These are phyloP conservation scores for Gryganskiella cystojenkinii DNA, from an alignment of 192 early-diverging fungal species.

Conservation along the genomic window DNA sequence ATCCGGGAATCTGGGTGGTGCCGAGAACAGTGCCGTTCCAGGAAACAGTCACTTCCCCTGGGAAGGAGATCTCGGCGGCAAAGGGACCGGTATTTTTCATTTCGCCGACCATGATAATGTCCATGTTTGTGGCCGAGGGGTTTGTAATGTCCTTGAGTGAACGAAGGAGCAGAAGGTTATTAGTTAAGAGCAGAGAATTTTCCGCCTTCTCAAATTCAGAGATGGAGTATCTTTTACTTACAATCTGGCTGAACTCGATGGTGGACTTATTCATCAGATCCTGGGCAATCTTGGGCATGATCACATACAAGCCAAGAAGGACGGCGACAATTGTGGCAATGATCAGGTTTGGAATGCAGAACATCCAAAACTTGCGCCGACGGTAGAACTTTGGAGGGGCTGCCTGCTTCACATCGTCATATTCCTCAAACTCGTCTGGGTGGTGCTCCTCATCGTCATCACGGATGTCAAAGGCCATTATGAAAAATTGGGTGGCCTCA, in stretches of 20 bases:
- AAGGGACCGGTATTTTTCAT: conserved; percentile 56
- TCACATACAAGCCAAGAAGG: conserved; percentile 50
- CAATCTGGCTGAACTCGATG: neutral
- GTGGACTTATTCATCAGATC: neutral
- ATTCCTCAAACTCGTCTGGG: neutral
- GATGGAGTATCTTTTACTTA: neutral
- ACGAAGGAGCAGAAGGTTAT: neutral
- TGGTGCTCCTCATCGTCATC: neutral
- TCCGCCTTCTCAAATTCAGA: too few species aligned
- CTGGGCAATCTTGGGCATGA: conserved; percentile 58
- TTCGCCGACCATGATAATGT: conserved; percentile 6
- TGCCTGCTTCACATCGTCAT: conserved; percentile 14
- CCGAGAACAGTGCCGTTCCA: conserved; percentile 32
- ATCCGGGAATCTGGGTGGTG: neutral
- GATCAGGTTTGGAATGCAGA: conserved; percentile 42
- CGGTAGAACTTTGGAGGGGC: conserved; percentile 47
- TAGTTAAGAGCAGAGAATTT: too few species aligned
- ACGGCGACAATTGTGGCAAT: conserved; percentile 50
- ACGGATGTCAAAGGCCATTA: neutral
- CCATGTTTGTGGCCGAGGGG: neutral
- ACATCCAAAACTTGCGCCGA: conserved; percentile 54
- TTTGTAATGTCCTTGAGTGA: conserved; percentile 9
- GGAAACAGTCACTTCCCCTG: conserved; percentile 26
- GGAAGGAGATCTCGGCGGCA: conserved; percentile 49
- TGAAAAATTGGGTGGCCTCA: too few species aligned